Base-by-base conservation (phyloP, 164 flowering plant genomes). In the Dillenia turbinata region DNA sequence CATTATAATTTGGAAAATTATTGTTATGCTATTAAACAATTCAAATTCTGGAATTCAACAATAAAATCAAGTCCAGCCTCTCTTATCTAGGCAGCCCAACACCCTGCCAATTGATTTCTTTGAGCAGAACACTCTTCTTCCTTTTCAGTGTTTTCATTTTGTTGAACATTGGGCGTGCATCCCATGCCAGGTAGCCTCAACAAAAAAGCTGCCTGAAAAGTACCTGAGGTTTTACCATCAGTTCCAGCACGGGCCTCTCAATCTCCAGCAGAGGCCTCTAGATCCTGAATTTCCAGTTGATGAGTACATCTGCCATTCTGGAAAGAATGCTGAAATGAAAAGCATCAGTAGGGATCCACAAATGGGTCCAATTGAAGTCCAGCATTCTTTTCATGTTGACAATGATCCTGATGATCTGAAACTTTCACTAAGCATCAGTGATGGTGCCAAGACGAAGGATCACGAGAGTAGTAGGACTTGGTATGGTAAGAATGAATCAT, bases 241-340 rank as follows among this genome's bases (percentile, higher is more conserved):
- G 40, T 33, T 33, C 40, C 40, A 33, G 6, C 7, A 6, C 7
- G 5, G 40, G 40, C 6, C 40, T 33, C 40, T 33, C 52, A 62
- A 50, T 50, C 54, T 66, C 63, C 66, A 59, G 56, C 61, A 56
- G 40, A 66, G 65, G 66, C 55, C 58, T 54, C 16, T 66, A 51
- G 72, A 79, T 71, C 78, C 71, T 63, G 67, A 75, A 57, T 70
- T 81, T 68, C 70, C 81, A 13, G 66, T 81, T 8, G 75, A 69
- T 72, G 73, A 71, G 44, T 78, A 60, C 58, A 54, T 65, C 19
- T 52, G 64, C 16, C 44, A 54, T 53, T 57, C 16, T 47, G 71
- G 40, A 24, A 33, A 10, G 66, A 60, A 52, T 50, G 48, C 53
- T 56, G 11, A 57, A 47, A 22, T 15, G 57, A 56, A 24, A 52